Evolutionary conservation across 2,329 filamentous ascomycete genomes (phyloP), one percentile per base, ranked within the genome.

Genomic region (Exophiala dermatitidis): DNA sequence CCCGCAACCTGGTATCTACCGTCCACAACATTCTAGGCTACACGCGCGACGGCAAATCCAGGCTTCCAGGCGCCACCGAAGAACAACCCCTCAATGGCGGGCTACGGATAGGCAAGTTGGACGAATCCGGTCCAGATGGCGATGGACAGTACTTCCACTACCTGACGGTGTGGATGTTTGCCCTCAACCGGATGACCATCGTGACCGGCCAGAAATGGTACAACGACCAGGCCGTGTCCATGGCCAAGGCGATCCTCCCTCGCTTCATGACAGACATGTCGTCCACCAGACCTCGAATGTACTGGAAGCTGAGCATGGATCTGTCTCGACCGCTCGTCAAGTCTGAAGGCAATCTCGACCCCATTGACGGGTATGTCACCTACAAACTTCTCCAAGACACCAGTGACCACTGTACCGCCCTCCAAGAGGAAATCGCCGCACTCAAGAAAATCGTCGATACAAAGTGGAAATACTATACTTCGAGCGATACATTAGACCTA

Each of bases 81-180:
- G 63, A 66, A 1, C 71, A 77, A 38, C 78, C 78, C 0, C 63
- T 83, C 0, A 68, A 67, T 1, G 80, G 80, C 2, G 80, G 80
- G 0, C 64, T 83, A 36, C 71, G 80, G 0, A 82, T 82, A 54
- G 80, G 80, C 29, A 83, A 82, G 63, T 56, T 71, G 8, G 68
- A 74, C 2, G 77, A 69, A 8, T 50, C 56, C 0, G 79, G 79
- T 0, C 62, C 68, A 1, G 78, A 82, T 48, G 70, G 73, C 5
- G 80, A 83, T 63, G 79, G 80, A 2, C 80, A 83, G 63, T 82
- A 83, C 55, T 78, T 81, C 59, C 80, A 82, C 60, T 82, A 82
- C 58, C 68, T 82, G 19, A 82, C 78, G 0, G 62, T 82, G 3
- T 83, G 80, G 80, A 81, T 82, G 78, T 82, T 81, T 62, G 78